These are phyloP conservation scores for Helicostylum pulchrum DNA, from an alignment of 192 early-diverging fungal genomes.

Conservation along the genomic window DNA sequence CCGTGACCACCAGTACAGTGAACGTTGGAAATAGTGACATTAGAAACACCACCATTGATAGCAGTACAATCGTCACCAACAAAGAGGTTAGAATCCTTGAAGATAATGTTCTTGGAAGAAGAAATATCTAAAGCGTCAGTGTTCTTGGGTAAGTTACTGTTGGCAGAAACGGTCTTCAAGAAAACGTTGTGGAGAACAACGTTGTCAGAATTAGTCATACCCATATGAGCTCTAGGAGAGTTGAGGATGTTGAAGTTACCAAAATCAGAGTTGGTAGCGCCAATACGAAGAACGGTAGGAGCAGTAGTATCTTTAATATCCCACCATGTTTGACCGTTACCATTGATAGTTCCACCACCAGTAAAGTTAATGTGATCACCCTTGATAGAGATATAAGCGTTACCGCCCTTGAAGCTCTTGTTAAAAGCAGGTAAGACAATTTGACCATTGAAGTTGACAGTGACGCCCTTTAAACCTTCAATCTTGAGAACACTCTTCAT, in stretches of 20 bases:
- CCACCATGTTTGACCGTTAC: conserved; percentile 23
- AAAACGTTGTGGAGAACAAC: conserved; percentile 9
- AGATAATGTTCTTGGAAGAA: conserved; percentile 31
- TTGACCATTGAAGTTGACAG: conserved; percentile 17
- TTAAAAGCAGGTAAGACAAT: conserved; percentile 9
- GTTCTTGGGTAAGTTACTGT: conserved; percentile 34
- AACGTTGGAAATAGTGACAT: conserved; percentile 40
- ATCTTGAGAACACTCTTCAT: conserved; percentile 15
- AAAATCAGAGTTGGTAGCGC: conserved; percentile 17
- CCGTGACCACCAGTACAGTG: conserved; percentile 35
- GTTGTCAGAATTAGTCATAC: conserved; percentile 13
- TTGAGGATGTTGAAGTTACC: conserved; percentile 20
- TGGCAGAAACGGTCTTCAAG: conserved; percentile 23
- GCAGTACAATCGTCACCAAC: conserved; percentile 55
- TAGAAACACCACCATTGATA: conserved; percentile 43
- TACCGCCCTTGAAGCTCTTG: conserved; percentile 3
- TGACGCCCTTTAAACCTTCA: conserved; percentile 4
- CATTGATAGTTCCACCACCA: conserved; percentile 21
- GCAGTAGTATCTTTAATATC: conserved; percentile 11
- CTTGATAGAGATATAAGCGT: conserved; percentile 6
- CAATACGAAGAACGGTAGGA: conserved; percentile 8
- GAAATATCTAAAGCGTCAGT: conserved; percentile 43
- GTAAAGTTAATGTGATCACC: conserved; percentile 14
- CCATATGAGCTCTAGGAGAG: conserved; percentile 20
- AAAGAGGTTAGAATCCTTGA: conserved; percentile 31